Evolutionary conservation across 306 rosid species (phyloP).

Genomic region (Sechiopsis laciniata): DNA sequence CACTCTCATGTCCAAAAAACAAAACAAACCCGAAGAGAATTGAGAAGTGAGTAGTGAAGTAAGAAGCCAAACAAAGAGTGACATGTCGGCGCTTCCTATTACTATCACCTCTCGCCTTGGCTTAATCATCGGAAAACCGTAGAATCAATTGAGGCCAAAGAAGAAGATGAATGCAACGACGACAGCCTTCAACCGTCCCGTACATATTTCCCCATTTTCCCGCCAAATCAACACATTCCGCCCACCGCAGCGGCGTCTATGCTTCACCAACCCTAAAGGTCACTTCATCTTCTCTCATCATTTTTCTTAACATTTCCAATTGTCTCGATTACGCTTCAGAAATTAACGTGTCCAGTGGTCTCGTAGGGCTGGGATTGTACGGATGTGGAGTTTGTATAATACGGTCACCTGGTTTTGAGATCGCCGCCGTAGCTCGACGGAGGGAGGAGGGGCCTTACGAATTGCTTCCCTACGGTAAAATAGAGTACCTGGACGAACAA

Average conservation of each 20-base stretch:
- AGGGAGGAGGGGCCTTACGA: slow-evolving; percentile 56
- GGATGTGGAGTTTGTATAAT: slow-evolving; percentile 19
- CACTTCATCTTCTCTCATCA: neutral
- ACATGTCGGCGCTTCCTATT: too few species aligned
- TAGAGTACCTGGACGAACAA: slow-evolving; percentile 61
- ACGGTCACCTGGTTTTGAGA: slow-evolving; percentile 20
- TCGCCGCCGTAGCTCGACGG: slow-evolving; percentile 30
- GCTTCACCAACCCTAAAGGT: slow-evolving; percentile 29
- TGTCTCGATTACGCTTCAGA: neutral
- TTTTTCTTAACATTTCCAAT: neutral
- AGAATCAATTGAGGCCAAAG: too few species aligned
- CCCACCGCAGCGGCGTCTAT: neutral
- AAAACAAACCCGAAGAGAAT: too few species aligned
- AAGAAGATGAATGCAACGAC: slow-evolving; percentile 20
- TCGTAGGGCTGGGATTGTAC: slow-evolving; percentile 31
- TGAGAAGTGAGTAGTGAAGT: too few species aligned
- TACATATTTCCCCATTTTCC: slow-evolving; percentile 24
- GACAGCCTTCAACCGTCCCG: slow-evolving; percentile 13
- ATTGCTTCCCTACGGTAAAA: slow-evolving; percentile 48
- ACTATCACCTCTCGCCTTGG: too few species aligned
- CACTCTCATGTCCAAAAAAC: too few species aligned
- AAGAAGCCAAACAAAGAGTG: too few species aligned
- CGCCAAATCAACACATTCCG: slow-evolving; percentile 16
- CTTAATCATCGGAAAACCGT: too few species aligned
- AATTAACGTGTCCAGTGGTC: neutral